Base-by-base conservation (phyloP, 331 rosid genomes). In the Telfairia occidentalis region DNA sequence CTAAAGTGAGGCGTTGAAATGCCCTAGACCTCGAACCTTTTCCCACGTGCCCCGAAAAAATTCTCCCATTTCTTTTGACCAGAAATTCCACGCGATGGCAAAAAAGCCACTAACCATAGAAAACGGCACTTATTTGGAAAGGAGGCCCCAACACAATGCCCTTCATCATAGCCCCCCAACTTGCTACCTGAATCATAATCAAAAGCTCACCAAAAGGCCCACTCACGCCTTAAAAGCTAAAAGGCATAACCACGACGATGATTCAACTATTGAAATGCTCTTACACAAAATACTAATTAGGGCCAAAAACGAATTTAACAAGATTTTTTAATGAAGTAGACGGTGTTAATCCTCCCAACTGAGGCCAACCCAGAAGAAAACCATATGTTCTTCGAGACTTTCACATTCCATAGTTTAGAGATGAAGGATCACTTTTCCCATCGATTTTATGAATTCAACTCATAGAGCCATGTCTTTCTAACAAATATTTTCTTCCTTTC, bases 181-280 rank as follows among this genome's bases (percentile, higher is more conserved):
- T 57, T 57, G 64, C 64, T 57, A 8, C 64, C 64, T 57, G 64
- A 57, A 57, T 57, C 63, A 57, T 57, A 26, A 26, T 57, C 63
- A 26, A 26, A 57, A 57, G 63, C 63, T 57, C 4, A 3, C 3
- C 35, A 57, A 57, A 57, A 57, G 64, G 8, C 35, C 35, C 35
- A 24, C 18, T 3, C 34, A 57, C 64, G 10, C 34, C 64, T 57
- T 57, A 10, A 57, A 57, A 57, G 64, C 35, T 4, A 9, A 55
- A 23, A 10, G 63, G 63, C 18, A 11, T 23, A 60, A 60, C 42
- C 42, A 60, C 9, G 30, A 15, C 67, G 6, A 18, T 60, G 67
- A 29, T 58, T 60, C 42, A 16, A 60, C 38, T 53, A 5, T 5
- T 53, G 60, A 23, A 30, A 60, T 37, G 30, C 42, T 28, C 67